These are phyloP conservation scores for Leishmania major DNA, from an alignment of 208 protist species.

Conservation along the genomic window DNA sequence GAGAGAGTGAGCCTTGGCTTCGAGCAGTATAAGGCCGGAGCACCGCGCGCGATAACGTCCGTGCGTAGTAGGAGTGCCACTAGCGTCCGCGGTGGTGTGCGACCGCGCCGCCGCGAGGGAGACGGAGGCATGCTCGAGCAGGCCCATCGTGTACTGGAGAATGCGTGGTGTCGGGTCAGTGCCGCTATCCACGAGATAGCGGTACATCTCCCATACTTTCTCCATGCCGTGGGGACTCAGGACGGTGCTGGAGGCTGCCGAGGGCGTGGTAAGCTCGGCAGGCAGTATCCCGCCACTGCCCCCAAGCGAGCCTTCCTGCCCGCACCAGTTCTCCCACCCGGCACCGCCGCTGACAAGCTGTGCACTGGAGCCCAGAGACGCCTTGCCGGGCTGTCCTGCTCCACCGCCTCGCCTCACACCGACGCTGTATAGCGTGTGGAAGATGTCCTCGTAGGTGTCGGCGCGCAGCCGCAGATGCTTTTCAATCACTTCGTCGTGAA, in stretches of 20 bases:
- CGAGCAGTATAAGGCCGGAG: conserved; percentile 38
- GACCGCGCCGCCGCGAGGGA: conserved; percentile 20
- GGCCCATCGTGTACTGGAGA: conserved; percentile 77
- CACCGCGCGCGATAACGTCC: conserved; percentile 11
- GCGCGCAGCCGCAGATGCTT: conserved; percentile 67
- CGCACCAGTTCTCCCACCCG: conserved; percentile 9
- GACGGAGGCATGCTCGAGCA: conserved; percentile 51
- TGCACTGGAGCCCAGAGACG: conserved; percentile 13
- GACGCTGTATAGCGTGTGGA: conserved; percentile 71
- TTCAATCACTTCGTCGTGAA: conserved; percentile 68
- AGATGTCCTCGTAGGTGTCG: conserved; percentile 86
- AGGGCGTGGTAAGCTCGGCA: conserved; percentile 39
- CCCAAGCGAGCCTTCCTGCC: neutral
- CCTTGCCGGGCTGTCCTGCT: conserved; percentile 21
- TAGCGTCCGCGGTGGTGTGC: neutral
- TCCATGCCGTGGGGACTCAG: conserved; percentile 39
- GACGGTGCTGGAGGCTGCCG: conserved; percentile 44
- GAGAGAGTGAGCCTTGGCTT: conserved; percentile 78
- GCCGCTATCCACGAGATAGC: conserved; percentile 84
- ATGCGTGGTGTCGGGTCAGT: conserved; percentile 71
- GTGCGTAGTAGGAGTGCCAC: neutral
- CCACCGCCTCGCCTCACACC: conserved; percentile 28
- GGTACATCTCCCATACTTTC: conserved; percentile 75
- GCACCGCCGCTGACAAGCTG: conserved; percentile 8
- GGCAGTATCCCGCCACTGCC: conserved; percentile 33